Base-by-base conservation (phyloP, 1,139 yeast genomes). In the Taphrina communis region DNA sequence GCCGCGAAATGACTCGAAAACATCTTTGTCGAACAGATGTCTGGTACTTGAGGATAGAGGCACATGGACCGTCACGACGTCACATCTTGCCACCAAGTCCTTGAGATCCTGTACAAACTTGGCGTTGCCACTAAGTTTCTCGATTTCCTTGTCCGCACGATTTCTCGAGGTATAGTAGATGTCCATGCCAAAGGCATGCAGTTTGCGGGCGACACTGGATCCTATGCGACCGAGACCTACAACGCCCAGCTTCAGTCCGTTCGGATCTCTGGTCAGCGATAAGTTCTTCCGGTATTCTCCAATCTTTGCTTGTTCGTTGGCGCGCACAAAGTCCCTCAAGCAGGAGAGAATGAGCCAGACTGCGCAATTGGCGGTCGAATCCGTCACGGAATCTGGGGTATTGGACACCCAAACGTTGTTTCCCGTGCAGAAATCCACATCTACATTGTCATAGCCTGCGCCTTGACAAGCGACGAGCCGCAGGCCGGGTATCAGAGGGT, bases 181-280 rank as follows among this genome's bases (percentile, higher is more conserved):
- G 75, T 84, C 83, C 77, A 88, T 87, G 9, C 89, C 90, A 76
- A 88, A 87, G 2, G 88, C 88, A 70, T 73, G 74, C 71, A 86
- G 82, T 73, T 90, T 82, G 75, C 87, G 90, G 69, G 90, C 83
- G 65, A 88, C 84, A 14, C 90, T 86, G 61, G 89, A 82, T 67
- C 95, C 95, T 77, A 89, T 88, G 36, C 94, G 93, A 14, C 95
- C 95, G 87, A 89, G 84, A 8, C 95, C 95, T 67, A 87, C 80
- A 70, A 89, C 87, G 9, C 95, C 95, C 56, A 51, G 12, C 38
- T 51, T 51, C 17, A 51, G 12, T 51, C 56, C 56, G 8, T 12
- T 25, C 3, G 56, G 56, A 51, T 51, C 56, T 12, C 39, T 14
- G 17, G 38, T 31, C 12, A 21, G 11, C 8, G n/a, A 14, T 35